Evolutionary conservation across 1,139 yeast genomes (phyloP).

Genomic region (Yamadazyma atlantica): DNA sequence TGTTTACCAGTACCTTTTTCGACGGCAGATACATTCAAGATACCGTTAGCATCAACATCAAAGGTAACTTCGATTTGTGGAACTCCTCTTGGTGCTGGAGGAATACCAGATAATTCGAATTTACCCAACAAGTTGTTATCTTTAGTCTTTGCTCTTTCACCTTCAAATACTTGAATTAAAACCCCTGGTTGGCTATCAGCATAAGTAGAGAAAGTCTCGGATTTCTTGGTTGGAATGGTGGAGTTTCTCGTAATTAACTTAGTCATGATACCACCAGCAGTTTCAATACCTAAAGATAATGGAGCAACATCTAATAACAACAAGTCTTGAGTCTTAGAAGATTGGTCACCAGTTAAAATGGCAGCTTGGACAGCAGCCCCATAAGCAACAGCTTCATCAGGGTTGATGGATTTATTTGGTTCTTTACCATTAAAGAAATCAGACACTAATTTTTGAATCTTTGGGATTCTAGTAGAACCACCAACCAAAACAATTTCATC

Average conservation of each 20-base stretch:
- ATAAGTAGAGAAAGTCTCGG: conserved; percentile 92
- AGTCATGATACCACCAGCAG: conserved; percentile 97
- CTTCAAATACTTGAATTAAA: conserved; percentile 91
- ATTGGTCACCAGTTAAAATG: conserved; percentile 78
- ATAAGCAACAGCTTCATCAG: conserved; percentile 47
- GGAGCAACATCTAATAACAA: conserved; percentile 91
- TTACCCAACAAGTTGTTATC: conserved; percentile 94
- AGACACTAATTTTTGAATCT: conserved; percentile 43
- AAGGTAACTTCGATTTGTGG: conserved; percentile 96
- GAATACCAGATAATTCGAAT: conserved; percentile 90
- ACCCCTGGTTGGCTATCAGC: conserved; percentile 97
- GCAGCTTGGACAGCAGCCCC: conserved; percentile 50
- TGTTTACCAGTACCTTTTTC: conserved; percentile 88
- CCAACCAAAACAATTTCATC: conserved; percentile 44
- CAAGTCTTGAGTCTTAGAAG: conserved; percentile 75
- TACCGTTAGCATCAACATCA: conserved; percentile 92
- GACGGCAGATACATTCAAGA: conserved; percentile 85
- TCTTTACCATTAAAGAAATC: conserved; percentile 47
- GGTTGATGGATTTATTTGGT: conserved; percentile 46
- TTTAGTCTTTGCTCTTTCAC: conserved; percentile 94
- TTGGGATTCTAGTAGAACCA: conserved; percentile 48
- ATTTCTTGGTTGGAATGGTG: conserved; percentile 92
- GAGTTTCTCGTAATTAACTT: conserved; percentile 95
- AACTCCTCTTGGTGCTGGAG: conserved; percentile 97
- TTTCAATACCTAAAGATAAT: conserved; percentile 90